Base-by-base conservation (phyloP, 139 green algal genomes). In the Tetradesmus lagerheimii region DNA sequence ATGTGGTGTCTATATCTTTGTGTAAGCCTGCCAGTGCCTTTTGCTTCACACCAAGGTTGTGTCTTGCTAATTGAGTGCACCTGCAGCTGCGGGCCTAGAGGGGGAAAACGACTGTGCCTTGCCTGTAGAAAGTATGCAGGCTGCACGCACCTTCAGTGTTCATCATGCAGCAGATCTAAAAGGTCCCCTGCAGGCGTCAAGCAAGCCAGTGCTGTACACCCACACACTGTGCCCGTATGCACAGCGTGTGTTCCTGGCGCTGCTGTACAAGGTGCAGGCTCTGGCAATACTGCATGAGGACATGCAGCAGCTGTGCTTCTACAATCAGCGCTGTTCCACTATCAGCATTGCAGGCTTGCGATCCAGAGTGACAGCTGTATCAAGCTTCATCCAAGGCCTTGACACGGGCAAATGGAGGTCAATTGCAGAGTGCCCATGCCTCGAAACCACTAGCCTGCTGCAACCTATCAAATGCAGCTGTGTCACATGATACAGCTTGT, bases 201-300 rank as follows among this genome's bases (percentile, higher is more conserved):
- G 45, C 29, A 23, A 50, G 25, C 71, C 84, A 5, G 53, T 95
- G 9, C 86, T 97, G 9, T 96, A 95, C 84, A 94, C 92, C 0
- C 95, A 97, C 80, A 94, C 92, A 16, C 82, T 95, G 4, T 97
- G 95, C 86, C 95, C 95, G 0, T 97, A 96, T 67, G 95, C 94
- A 4, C 93, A 97, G 47, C 83, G 95, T 0, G 94, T 91, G 14
- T 93, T 90, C 71, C 67, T 97, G 39, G 84, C 95, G 20, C 82
- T 97, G 80, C 74, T 96, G 34, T 88, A 95, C 64, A 96, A 95
- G 82, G 93, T 84, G 37, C 62, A 27, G n/a, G n/a, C n/a, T n/a
- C n/a, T n/a, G n/a, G n/a, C 47, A 62, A 23, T 16, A 62, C 47
- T 62, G 20, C 8, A 50, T 8, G 8, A 14, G 20, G 20, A 77